phyloP scores from a whole-genome alignment of 148 eudicot genomes.

The Pouteria glomerata region DNA sequence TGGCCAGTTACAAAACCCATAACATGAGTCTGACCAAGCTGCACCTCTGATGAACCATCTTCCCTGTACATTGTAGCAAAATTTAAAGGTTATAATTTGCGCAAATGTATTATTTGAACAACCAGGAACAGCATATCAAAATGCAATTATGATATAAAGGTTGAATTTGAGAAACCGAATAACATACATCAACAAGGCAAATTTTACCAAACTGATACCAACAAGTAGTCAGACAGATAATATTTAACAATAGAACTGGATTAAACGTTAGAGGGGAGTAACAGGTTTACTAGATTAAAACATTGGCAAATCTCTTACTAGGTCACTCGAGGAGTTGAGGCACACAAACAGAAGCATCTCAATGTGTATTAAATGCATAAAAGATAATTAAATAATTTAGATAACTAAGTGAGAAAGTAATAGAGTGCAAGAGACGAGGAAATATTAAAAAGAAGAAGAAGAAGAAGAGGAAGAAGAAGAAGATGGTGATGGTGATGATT shows the following conservation, averaged over 20 bases:
- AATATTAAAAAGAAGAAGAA: too few species aligned
- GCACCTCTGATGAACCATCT: constrained; percentile 91
- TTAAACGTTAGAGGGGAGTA: background rate
- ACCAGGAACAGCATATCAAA: background rate
- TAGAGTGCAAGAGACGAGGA: too few species aligned
- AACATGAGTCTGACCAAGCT: constrained; percentile 86
- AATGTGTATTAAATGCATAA: too few species aligned
- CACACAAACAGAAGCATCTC: too few species aligned
- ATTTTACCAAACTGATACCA: background rate
- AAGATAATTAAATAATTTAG: background rate
- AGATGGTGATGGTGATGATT: too few species aligned
- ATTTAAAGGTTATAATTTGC: background rate
- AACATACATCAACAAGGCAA: background rate
- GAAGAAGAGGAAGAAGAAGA: too few species aligned
- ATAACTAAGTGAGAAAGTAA: background rate
- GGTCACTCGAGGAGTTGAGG: too few species aligned
- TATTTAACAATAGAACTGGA: background rate
- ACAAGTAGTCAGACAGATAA: background rate
- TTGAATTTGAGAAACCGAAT: background rate
- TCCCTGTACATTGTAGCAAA: constrained; percentile 36
- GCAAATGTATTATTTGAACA: background rate
- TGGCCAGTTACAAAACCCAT: constrained; percentile 78
- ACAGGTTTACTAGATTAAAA: background rate
- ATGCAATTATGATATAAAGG: too few species aligned
- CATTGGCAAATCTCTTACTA: background rate